phyloP scores from a whole-genome alignment of 2,329 filamentous ascomycete genomes.

The Pseudogymnoascus sp. region DNA sequence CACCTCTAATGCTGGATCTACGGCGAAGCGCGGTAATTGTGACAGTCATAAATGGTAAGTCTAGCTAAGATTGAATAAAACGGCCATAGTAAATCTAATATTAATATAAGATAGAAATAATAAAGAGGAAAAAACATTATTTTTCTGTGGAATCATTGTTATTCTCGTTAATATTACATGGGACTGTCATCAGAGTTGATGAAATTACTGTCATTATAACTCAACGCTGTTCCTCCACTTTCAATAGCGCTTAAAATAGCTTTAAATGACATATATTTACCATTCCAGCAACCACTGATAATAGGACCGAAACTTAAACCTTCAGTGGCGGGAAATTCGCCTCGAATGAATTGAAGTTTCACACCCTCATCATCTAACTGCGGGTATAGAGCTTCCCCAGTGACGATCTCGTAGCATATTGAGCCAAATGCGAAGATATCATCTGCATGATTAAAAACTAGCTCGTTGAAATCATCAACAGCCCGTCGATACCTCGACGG shows the following conservation, averaged over 20 bases:
- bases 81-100: too few species aligned
- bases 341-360: background rate
- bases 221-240: background rate
- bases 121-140: too few species aligned
- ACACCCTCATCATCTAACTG: slow-evolving; percentile 6
- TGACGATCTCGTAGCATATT: slow-evolving; percentile 2
- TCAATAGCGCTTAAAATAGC: background rate
- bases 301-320: background rate
- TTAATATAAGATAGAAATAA: too few species aligned
- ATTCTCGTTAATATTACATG: background rate
- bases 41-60: too few species aligned
- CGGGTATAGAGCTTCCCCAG: background rate
- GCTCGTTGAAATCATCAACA: background rate
- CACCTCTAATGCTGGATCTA: too few species aligned
- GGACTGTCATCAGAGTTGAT: too few species aligned
- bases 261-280: background rate
- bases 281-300: background rate
- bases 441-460: background rate
- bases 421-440: slow-evolving; percentile 6
- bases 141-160: too few species aligned
- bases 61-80: too few species aligned
- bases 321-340: background rate
- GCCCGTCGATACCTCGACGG: background rate
- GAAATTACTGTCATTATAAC: background rate
- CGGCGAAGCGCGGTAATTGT: too few species aligned